Conservation (phyloP, 2,329 filamentous ascomycete genomes). For the Clonostachys chloroleuca region DNA sequence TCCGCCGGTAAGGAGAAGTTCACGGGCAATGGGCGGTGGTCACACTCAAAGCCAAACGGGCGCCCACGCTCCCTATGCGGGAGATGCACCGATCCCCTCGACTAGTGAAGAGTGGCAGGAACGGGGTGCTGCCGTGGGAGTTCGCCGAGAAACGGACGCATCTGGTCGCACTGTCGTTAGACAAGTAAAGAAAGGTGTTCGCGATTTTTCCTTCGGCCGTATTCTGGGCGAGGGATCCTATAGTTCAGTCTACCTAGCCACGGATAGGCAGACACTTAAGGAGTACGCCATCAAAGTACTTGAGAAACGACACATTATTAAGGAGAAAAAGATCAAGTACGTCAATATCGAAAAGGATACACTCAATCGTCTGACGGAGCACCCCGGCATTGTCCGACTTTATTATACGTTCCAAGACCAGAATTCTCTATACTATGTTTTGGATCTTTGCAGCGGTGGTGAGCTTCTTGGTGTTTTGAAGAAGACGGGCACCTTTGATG, state of each 20-base stretch:
- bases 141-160: conserved; percentile 79
- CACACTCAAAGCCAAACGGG: conserved; percentile 29
- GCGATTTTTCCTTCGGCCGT: conserved; percentile 91
- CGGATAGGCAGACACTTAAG: conserved; percentile 87
- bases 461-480: conserved; percentile 91
- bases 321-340: conserved; percentile 99
- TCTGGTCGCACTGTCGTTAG: conserved; percentile 78
- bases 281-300: conserved; percentile 98
- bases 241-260: conserved; percentile 90
- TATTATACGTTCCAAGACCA: conserved; percentile 99
- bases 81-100: conserved; percentile 35
- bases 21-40: conserved; percentile 62
- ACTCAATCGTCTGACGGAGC: conserved; percentile 89
- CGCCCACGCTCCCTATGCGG: conserved; percentile 18
- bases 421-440: conserved; percentile 90
- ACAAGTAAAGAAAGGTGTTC: conserved; percentile 92
- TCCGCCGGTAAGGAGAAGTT: conserved; percentile 71
- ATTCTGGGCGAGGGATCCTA: conserved; percentile 95
- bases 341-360: conserved; percentile 99
- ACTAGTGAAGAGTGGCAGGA: conserved; percentile 96
- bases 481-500: conserved; percentile 89
- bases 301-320: conserved; percentile 98
- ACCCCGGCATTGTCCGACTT: conserved; percentile 90
- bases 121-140: conserved; percentile 79
- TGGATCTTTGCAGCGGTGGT: conserved; percentile 88